Conservation (phyloP, 73 alveolate genomes). For the Durusdinium trenchii region DNA sequence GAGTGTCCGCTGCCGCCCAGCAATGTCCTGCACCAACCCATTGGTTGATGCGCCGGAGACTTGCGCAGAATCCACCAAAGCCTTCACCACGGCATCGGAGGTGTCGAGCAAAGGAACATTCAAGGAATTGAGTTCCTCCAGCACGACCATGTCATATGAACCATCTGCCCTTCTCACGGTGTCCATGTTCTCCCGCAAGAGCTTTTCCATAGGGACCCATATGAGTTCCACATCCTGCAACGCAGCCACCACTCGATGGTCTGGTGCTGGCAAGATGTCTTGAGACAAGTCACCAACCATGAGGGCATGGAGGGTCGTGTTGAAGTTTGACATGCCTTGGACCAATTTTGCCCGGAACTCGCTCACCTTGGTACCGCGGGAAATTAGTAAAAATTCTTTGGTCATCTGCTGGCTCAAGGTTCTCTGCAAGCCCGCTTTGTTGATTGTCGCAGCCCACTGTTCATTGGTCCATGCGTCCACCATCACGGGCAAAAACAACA, state of each 20-base stretch:
- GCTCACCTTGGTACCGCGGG: conserved; percentile 27
- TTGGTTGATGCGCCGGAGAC: conserved; percentile 38
- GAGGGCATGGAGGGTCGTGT: conserved; percentile 43
- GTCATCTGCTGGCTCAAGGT: conserved; percentile 56
- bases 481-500: no score
- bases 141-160: neutral
- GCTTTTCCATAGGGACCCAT: neutral
- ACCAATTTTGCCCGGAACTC: neutral
- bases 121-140: neutral
- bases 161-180: conserved; percentile 4
- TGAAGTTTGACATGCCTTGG: conserved; percentile 36
- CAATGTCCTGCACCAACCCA: conserved; percentile 42
- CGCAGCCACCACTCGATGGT: neutral
- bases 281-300: conserved; percentile 13
- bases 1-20: conserved; percentile 57
- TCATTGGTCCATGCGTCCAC: no score
- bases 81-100: conserved; percentile 8
- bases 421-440: no score
- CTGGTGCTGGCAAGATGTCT: conserved; percentile 54
- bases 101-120: conserved; percentile 45
- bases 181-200: neutral
- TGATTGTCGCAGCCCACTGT: no score
- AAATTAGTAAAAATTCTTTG: conserved; percentile 43
- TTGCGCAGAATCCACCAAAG: neutral
- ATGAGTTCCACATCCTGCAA: neutral